Evolutionary conservation across 2,329 filamentous ascomycete species (phyloP).

Genomic region (Curvularia spicifera): DNA sequence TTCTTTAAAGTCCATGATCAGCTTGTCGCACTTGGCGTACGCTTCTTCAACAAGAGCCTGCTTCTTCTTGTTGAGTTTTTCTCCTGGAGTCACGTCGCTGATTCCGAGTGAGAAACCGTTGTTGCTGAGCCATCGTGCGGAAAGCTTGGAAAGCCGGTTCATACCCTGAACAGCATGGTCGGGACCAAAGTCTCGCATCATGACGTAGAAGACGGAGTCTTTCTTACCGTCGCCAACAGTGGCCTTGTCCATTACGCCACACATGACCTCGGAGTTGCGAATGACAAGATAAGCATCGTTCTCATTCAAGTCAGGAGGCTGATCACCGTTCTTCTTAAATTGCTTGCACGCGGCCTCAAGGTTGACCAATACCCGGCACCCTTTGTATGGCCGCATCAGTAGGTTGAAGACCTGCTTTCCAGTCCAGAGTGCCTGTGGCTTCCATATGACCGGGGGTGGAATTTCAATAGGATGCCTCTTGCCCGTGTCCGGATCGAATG

Average conservation of each 20-base stretch:
- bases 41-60: conserved; percentile 76
- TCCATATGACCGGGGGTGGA: conserved; percentile 84
- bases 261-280: conserved; percentile 97
- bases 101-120: conserved; percentile 96
- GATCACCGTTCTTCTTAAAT: conserved; percentile 68
- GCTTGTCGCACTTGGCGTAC: conserved; percentile 79
- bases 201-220: conserved; percentile 95
- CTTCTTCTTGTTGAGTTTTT: conserved; percentile 73
- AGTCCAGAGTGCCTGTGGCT: conserved; percentile 89
- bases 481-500: conserved; percentile 55
- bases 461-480: conserved; percentile 73
- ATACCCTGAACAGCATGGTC: conserved; percentile 88
- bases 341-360: conserved; percentile 90
- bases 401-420: conserved; percentile 97
- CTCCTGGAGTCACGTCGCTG: conserved; percentile 87
- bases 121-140: conserved; percentile 85
- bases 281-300: conserved; percentile 87
- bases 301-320: conserved; percentile 77
- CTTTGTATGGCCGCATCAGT: conserved; percentile 84
- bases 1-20: conserved; percentile 79
- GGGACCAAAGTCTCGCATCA: conserved; percentile 91
- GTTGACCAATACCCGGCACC: conserved; percentile 85
- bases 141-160: conserved; percentile 91
- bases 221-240: conserved; percentile 98
- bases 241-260: conserved; percentile 95